Evolutionary conservation across 306 rosid species (phyloP).

Genomic region (Glycine soja): DNA sequence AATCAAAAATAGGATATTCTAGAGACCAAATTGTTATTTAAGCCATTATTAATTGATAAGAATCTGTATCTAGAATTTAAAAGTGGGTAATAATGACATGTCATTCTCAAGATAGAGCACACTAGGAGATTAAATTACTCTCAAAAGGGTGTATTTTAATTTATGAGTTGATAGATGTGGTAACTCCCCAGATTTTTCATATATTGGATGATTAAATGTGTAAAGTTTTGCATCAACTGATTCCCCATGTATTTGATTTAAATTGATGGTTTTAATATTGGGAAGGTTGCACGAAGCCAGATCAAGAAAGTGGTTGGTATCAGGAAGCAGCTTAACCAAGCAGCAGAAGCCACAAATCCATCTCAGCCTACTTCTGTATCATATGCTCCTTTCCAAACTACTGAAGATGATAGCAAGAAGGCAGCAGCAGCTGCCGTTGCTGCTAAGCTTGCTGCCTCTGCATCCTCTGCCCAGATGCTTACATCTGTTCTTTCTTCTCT

Average conservation of each 20-base stretch:
- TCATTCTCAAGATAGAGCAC: background rate
- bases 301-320: conserved; percentile 66
- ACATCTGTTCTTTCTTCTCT: conserved; percentile 87
- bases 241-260: background rate
- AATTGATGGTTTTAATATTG: conserved; percentile 36
- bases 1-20: no score
- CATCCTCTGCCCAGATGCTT: conserved; percentile 93
- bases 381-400: conserved; percentile 61
- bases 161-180: background rate
- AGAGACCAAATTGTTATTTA: no score
- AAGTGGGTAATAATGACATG: background rate
- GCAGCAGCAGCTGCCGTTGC: conserved; percentile 90
- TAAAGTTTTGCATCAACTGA: background rate
- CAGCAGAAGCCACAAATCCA: conserved; percentile 54
- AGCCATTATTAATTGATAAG: background rate
- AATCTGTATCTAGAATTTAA: background rate
- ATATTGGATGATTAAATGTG: background rate
- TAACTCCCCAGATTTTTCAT: background rate
- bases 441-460: conserved; percentile 93
- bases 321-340: conserved; percentile 60
- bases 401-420: conserved; percentile 84
- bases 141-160: background rate
- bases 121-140: background rate
- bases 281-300: conserved; percentile 73
- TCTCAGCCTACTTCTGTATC: conserved; percentile 58